Evolutionary conservation across 2,329 filamentous ascomycete genomes (phyloP).

Genomic region (Xylaria sp.): DNA sequence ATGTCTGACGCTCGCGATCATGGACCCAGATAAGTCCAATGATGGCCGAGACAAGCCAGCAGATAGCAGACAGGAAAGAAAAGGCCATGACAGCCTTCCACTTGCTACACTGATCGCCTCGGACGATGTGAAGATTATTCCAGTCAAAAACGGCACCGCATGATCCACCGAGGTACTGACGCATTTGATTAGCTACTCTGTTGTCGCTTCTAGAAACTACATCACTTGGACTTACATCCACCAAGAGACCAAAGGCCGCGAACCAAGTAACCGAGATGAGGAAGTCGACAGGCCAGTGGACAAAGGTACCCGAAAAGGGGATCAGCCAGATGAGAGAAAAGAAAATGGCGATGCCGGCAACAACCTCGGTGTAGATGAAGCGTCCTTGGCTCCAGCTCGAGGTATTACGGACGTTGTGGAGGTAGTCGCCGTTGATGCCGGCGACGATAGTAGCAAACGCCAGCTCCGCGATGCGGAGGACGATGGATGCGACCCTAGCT

Average conservation of each 20-base stretch:
- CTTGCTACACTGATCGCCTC: slow-evolving; percentile 67
- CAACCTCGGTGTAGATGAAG: slow-evolving; percentile 79
- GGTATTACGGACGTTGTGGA: slow-evolving; percentile 60
- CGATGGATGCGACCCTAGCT: slow-evolving; percentile 64
- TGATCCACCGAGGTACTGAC: slow-evolving; percentile 46
- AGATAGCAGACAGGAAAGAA: slow-evolving; percentile 74
- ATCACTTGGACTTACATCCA: slow-evolving; percentile 60
- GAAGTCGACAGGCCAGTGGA: slow-evolving; percentile 77
- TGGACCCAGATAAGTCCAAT: slow-evolving; percentile 66
- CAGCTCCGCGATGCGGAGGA: slow-evolving; percentile 71
- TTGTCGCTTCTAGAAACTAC: background rate
- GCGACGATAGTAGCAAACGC: slow-evolving; percentile 77
- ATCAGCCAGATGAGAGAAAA: slow-evolving; percentile 77
- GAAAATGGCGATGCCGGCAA: slow-evolving; percentile 75
- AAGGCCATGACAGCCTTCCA: slow-evolving; percentile 79
- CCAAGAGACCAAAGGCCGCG: slow-evolving; percentile 72
- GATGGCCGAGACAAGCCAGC: slow-evolving; percentile 74
- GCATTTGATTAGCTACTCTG: slow-evolving; percentile 14
- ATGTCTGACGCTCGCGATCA: slow-evolving; percentile 50
- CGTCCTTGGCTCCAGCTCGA: slow-evolving; percentile 67
- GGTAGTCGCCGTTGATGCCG: slow-evolving; percentile 73
- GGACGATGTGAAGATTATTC: slow-evolving; percentile 60
- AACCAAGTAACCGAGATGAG: slow-evolving; percentile 77
- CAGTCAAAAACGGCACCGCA: slow-evolving; percentile 71
- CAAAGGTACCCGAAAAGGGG: slow-evolving; percentile 73